phyloP scores from a whole-genome alignment of 176 grass and related monocot genomes.

The Ensete glaucum region DNA sequence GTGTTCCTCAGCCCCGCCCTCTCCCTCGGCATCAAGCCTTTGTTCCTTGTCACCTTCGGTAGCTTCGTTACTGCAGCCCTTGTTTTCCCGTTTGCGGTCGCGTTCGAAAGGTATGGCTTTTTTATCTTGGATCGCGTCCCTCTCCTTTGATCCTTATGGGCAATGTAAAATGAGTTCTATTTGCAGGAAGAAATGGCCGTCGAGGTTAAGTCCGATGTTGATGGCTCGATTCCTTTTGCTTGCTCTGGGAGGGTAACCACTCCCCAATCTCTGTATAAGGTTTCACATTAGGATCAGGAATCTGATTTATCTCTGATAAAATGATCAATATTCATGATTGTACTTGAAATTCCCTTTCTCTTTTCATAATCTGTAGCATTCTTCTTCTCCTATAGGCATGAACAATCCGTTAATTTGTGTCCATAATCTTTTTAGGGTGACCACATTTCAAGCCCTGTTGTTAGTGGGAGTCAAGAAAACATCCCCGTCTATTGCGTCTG shows the following conservation, averaged over 20 bases:
- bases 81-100: slow-evolving; percentile 45
- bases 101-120: slow-evolving; percentile 42
- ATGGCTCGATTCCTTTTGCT: slow-evolving; percentile 42
- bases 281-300: neutral
- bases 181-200: slow-evolving; percentile 62
- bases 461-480: slow-evolving; percentile 65
- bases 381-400: slow-evolving; percentile 7
- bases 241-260: slow-evolving; percentile 48
- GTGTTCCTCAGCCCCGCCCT: slow-evolving; percentile 59
- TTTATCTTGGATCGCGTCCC: neutral
- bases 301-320: neutral
- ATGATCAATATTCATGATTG: slow-evolving; percentile 1
- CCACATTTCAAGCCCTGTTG: slow-evolving; percentile 52
- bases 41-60: slow-evolving; percentile 61
- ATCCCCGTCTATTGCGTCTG: slow-evolving; percentile 50
- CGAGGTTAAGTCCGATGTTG: slow-evolving; percentile 28
- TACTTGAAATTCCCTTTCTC: neutral
- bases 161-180: neutral
- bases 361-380: neutral
- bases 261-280: neutral
- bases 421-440: slow-evolving; percentile 20
- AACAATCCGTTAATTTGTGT: neutral
- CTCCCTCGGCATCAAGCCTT: slow-evolving; percentile 50
- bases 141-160: neutral
- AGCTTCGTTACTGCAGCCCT: slow-evolving; percentile 41